Base-by-base conservation (phyloP, 2,329 filamentous ascomycete species). In the Anthostomella pinea region DNA sequence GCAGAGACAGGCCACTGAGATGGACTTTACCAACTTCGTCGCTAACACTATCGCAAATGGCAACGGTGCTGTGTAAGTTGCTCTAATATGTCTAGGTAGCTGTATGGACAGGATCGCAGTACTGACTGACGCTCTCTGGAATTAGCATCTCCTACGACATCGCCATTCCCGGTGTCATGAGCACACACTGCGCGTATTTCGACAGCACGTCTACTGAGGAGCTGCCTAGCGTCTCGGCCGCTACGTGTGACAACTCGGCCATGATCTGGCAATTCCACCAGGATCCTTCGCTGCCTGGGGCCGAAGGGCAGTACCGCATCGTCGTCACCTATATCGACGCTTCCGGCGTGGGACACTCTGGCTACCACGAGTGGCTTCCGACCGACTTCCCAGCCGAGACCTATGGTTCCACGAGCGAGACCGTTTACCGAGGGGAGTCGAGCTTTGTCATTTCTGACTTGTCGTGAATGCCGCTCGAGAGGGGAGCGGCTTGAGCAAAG, bases 231-330 rank as follows among this genome's bases (percentile, higher is more conserved):
- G 44, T 57, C 10, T 5, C 22, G 5, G 30, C 43, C 32, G 45
- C 30, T 2, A 19, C 38, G 8, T 57, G 54, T 30, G 45, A 43
- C 29, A 39, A 55, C 40, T 26, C 44, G 11, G 35, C 43, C 16
- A 34, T 56, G 4, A 32, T 38, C 31, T 57, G 53, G 53, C 35
- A 55, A 27, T 55, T 57, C 46, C 41, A 27, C 16, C 49, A 56
- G 35, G 51, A 55, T 46, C 53, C 54, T 1, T 45, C 50, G 11
- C 33, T 13, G 9, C 52, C 51, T 1, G 52, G 51, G 5, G 14
- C 20, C 16, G 36, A 46, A 30, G 54, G 54, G 9, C 32, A 11
- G 2, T 57, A 54, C 37, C 50, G 50, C 23, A 35, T 57, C 18
- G 45, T 56, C 28, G 15, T 55, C 16, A 45, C 46, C 26, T 50